Percentiles rank a stretch among this genome's conserved stretches.
Evolutionary conservation across 2,329 filamentous ascomycete species (phyloP).

Genomic region (Xylariaceae sp.): DNA sequence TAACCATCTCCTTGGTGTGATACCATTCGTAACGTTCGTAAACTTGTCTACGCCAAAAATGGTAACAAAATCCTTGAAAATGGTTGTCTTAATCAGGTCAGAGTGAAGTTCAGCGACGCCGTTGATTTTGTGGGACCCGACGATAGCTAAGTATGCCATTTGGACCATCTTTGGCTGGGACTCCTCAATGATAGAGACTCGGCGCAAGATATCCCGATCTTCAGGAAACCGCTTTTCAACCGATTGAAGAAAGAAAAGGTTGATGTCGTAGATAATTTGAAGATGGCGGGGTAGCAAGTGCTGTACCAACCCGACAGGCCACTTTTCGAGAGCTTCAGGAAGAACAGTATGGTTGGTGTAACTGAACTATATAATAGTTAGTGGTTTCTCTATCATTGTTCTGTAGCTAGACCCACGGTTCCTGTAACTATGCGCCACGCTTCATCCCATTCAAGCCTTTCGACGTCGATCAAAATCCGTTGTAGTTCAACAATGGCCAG

Average conservation of each 20-base stretch:
- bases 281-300: constrained; percentile 92
- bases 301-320: constrained; percentile 92
- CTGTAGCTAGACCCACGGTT: constrained; percentile 56
- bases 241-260: constrained; percentile 86
- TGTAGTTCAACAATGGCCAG: constrained; percentile 95
- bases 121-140: constrained; percentile 99
- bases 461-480: constrained; percentile 86
- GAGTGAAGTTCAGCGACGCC: constrained; percentile 97
- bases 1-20: constrained; percentile 94
- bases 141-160: constrained; percentile 94
- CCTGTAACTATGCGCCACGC: constrained; percentile 82
- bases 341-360: constrained; percentile 99
- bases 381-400: constrained; percentile 13
- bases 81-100: constrained; percentile 97
- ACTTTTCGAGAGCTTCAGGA: constrained; percentile 96
- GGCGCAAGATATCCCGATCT: constrained; percentile 80
- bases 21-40: constrained; percentile 97
- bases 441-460: constrained; percentile 91
- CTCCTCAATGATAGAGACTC: constrained; percentile 98
- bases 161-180: constrained; percentile 96
- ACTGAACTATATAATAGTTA: constrained; percentile 66
- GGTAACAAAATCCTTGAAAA: constrained; percentile 97
- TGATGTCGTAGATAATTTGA: constrained; percentile 98
- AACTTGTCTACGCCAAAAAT: constrained; percentile 98
- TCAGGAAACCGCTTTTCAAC: constrained; percentile 92